Evolutionary conservation across 2,329 filamentous ascomycete species (phyloP).

Genomic region (Colletotrichum endophyticum): DNA sequence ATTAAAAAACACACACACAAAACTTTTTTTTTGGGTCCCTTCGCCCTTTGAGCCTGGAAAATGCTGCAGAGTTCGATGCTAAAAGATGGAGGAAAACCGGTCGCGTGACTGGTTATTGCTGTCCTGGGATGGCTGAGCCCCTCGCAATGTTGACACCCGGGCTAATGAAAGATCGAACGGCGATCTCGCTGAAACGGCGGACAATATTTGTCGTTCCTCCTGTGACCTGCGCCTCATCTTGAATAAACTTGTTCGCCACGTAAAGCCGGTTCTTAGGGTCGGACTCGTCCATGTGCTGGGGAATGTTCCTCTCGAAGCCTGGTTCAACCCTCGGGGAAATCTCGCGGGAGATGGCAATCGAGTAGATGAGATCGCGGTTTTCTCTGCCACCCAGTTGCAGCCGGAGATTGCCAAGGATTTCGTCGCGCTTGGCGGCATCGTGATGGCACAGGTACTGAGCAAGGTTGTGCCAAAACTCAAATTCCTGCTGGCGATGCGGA

Average conservation of each 20-base stretch:
- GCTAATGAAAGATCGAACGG: conserved; percentile 62
- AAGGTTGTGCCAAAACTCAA: conserved; percentile 84
- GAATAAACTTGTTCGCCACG: conserved; percentile 73
- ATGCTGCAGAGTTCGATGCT: conserved; percentile 9
- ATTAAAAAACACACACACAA: background rate
- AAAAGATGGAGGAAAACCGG: background rate
- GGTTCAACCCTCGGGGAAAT: conserved; percentile 70
- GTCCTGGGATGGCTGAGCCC: background rate
- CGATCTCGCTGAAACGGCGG: conserved; percentile 72
- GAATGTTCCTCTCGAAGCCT: conserved; percentile 60
- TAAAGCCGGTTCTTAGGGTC: conserved; percentile 70
- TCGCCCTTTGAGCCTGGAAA: conserved; percentile 4
- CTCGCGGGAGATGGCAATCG: conserved; percentile 80
- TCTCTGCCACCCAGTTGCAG: conserved; percentile 79
- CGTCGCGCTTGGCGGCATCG: conserved; percentile 66
- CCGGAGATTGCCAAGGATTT: conserved; percentile 69
- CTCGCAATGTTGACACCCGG: conserved; percentile 52
- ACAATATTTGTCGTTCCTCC: conserved; percentile 79
- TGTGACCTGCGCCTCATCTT: conserved; percentile 64
- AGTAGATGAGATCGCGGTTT: conserved; percentile 90
- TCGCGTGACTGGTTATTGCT: background rate
- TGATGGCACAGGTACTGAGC: conserved; percentile 69
- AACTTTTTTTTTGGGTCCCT: background rate
- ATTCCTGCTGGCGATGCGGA: conserved; percentile 63
- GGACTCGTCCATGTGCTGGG: conserved; percentile 67